These are phyloP conservation scores for Aspergillus pseudoglaucus DNA, from an alignment of 2,329 filamentous ascomycete genomes.

Conservation along the genomic window DNA sequence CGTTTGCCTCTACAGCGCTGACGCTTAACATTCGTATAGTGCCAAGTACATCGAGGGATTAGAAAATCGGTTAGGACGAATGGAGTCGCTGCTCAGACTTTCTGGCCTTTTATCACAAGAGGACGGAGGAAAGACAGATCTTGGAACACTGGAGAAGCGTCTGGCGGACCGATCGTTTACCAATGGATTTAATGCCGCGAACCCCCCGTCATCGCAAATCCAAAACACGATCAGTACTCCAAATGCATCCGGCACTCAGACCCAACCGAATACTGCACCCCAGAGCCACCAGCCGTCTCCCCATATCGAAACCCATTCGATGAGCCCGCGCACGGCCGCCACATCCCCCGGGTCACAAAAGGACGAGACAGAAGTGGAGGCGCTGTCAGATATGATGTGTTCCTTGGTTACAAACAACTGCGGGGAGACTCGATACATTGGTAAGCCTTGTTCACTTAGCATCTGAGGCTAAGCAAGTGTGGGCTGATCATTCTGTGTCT, in stretches of 20 bases:
- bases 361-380: constrained; percentile 68
- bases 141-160: constrained; percentile 79
- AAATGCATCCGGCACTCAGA: constrained; percentile 6
- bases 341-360: constrained; percentile 50
- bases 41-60: constrained; percentile 97
- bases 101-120: constrained; percentile 83
- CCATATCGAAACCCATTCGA: constrained; percentile 38
- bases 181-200: constrained; percentile 23
- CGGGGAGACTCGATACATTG: constrained; percentile 93
- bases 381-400: constrained; percentile 97
- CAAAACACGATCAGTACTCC: constrained; percentile 22
- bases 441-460: constrained; percentile 43
- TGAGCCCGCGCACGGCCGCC: constrained; percentile 45
- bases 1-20: constrained; percentile 6
- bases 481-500: constrained; percentile 3
- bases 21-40: constrained; percentile 39
- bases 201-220: constrained; percentile 24
- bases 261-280: constrained; percentile 14
- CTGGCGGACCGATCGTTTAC: constrained; percentile 46
- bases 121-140: constrained; percentile 75
- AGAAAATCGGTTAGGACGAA: constrained; percentile 88
- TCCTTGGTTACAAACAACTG: constrained; percentile 91
- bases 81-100: constrained; percentile 84
- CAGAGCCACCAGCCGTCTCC: constrained; percentile 40
- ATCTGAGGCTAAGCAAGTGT: not conserved